Evolutionary conservation across 257 asterid species (phyloP).

Genomic region (Solanum chilense): DNA sequence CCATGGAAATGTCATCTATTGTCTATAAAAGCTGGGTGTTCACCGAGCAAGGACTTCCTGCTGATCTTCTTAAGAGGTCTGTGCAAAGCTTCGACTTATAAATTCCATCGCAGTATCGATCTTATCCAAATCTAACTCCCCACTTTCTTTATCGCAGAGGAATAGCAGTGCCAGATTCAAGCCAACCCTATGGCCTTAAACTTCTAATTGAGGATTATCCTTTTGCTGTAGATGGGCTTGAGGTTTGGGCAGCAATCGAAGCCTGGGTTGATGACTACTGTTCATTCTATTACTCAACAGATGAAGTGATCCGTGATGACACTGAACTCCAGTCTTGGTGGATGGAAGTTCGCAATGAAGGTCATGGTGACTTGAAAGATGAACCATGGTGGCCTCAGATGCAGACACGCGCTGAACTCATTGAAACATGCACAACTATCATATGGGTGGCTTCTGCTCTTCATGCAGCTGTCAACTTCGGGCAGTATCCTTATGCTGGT

Average conservation of each 20-base stretch:
- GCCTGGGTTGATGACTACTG: conserved; percentile 19
- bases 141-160: conserved; percentile 11
- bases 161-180: conserved; percentile 16
- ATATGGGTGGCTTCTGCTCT: conserved; percentile 29
- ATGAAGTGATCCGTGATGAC: conserved; percentile 11
- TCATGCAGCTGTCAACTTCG: conserved; percentile 26
- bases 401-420: conserved; percentile 13
- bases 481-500: conserved; percentile 28
- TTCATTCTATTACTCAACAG: conserved; percentile 9
- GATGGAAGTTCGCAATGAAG: conserved; percentile 13
- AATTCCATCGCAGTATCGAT: neutral
- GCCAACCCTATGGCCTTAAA: conserved; percentile 13
- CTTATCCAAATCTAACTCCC: neutral
- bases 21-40: conserved; percentile 66
- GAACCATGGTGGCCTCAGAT: conserved; percentile 23
- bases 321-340: conserved; percentile 25
- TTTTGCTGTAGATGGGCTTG: conserved; percentile 25
- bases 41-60: conserved; percentile 75
- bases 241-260: conserved; percentile 21
- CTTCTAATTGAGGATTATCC: conserved; percentile 22
- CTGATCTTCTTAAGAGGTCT: conserved; percentile 68
- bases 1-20: conserved; percentile 72
- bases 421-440: conserved; percentile 8
- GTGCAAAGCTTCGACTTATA: neutral
- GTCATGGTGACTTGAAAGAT: conserved; percentile 26